These are phyloP conservation scores for Monosporascus sp. DNA, from an alignment of 2,329 filamentous ascomycete species.

Conservation along the genomic window DNA sequence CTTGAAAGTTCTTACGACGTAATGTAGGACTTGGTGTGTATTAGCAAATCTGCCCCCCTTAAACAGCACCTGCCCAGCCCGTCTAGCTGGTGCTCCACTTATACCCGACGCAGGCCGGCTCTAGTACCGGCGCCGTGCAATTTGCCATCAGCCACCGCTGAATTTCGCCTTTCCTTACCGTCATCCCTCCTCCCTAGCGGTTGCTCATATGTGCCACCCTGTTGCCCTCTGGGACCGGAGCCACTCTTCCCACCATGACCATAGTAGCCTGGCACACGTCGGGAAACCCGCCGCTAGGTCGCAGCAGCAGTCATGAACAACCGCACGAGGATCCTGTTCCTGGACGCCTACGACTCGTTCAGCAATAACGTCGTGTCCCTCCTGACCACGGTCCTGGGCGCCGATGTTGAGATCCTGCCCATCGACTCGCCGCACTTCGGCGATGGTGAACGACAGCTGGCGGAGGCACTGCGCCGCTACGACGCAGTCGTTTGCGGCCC, in stretches of 20 bases:
- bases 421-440: constrained; percentile 59
- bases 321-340: constrained; percentile 63
- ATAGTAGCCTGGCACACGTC: no score
- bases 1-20: not conserved
- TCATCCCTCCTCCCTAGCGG: no score
- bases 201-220: no score
- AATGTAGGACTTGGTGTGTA: not conserved
- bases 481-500: constrained; percentile 87
- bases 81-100: not conserved
- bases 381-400: constrained; percentile 63
- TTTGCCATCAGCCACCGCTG: no score
- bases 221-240: no score
- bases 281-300: no score
- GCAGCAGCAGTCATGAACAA: constrained; percentile 15
- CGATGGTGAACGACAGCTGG: constrained; percentile 23
- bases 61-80: not conserved
- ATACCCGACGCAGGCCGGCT: not conserved
- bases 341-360: constrained; percentile 97
- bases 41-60: no score
- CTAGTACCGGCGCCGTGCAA: not conserved
- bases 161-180: no score
- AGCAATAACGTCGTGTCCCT: constrained; percentile 90
- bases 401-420: constrained; percentile 63
- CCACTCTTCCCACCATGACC: no score
- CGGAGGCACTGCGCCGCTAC: constrained; percentile 50